Evolutionary conservation across 306 rosid genomes (phyloP).

Genomic region (Prunus mongolica): DNA sequence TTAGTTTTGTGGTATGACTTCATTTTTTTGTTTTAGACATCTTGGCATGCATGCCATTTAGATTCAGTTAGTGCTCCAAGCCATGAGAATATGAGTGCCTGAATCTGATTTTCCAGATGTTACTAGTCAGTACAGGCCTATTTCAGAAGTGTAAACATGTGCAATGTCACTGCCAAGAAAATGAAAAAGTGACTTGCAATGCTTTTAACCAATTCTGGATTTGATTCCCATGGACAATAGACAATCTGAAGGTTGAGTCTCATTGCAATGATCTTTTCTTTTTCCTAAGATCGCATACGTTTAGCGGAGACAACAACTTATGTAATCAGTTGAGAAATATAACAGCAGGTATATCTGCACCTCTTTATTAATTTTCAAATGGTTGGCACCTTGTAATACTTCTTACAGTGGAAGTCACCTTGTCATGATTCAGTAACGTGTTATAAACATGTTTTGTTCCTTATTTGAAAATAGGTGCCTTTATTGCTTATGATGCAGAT

Average conservation of each 20-base stretch:
- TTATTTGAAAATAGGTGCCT: no score
- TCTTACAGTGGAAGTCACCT: not conserved
- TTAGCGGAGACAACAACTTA: not conserved
- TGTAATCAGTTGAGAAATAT: not conserved
- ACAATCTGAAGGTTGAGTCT: not conserved
- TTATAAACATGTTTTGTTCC: not conserved
- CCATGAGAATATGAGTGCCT: not conserved
- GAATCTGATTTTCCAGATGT: not conserved
- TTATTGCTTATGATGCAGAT: not conserved
- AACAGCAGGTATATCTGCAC: not conserved
- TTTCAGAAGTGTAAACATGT: not conserved
- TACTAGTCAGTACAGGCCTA: not conserved
- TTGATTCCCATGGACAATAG: not conserved
- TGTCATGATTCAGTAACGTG: not conserved
- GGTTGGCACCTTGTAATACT: no score
- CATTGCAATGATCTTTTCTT: not conserved
- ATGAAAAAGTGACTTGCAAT: no score
- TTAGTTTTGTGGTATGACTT: not conserved
- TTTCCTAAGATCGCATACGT: not conserved
- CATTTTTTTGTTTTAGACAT: not conserved
- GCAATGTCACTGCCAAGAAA: not conserved
- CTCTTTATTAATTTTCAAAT: not conserved
- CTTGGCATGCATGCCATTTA: not conserved
- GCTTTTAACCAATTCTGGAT: not conserved
- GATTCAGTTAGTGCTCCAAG: not conserved